Conservation (phyloP, 164 flowering plant genomes). For the Magnolia kwangsiensis region DNA sequence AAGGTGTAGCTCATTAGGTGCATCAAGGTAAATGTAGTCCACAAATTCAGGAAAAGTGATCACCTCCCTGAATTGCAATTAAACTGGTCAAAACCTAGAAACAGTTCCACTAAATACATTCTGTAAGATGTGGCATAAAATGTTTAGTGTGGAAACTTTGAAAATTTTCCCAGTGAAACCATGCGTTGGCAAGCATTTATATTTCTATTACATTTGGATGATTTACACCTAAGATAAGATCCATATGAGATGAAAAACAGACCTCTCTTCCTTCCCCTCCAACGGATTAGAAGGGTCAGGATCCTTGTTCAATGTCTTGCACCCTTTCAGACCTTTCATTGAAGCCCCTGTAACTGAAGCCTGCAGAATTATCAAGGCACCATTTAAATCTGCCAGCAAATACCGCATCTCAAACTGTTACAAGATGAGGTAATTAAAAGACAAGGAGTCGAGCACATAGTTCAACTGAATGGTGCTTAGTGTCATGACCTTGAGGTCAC, state of each 20-base stretch:
- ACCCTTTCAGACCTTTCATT: slow-evolving; percentile 81
- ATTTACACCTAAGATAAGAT: neutral
- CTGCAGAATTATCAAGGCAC: slow-evolving; percentile 29
- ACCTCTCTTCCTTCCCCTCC: slow-evolving; percentile 87
- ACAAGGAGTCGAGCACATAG: neutral
- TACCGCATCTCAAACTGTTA: neutral
- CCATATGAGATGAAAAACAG: slow-evolving; percentile 6
- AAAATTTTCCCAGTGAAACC: neutral
- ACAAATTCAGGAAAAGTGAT: slow-evolving; percentile 89
- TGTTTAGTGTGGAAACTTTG: neutral
- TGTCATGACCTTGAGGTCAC: neutral
- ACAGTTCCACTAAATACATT: neutral
- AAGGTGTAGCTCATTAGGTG: slow-evolving; percentile 60
- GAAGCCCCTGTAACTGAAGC: slow-evolving; percentile 68
- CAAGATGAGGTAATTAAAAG: neutral
- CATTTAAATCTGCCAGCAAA: neutral
- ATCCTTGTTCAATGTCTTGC: slow-evolving; percentile 89
- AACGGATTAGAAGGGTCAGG: slow-evolving; percentile 84
- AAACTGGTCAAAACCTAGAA: neutral
- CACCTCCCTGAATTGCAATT: slow-evolving; percentile 49
- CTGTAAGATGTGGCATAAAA: neutral
- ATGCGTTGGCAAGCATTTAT: neutral
- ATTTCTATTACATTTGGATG: neutral
- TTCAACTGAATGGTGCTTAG: neutral
- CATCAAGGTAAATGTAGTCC: slow-evolving; percentile 82